Evolutionary conservation across 1,139 yeast genomes (phyloP).

Genomic region (Scheffersomyces titani): DNA sequence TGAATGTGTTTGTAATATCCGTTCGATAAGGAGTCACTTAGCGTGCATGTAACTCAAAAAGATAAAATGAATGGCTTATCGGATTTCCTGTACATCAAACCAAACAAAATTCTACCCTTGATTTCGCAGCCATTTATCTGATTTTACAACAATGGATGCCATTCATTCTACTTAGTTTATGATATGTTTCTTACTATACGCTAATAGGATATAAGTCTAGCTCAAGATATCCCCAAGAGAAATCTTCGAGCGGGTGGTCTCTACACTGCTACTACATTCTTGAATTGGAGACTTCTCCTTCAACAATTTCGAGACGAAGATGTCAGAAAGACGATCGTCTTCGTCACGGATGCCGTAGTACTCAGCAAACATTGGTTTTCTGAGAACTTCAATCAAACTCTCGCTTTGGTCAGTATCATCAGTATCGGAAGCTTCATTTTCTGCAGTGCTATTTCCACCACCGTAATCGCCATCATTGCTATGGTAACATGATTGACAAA

Average conservation of each 20-base stretch:
- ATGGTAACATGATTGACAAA: conserved; percentile 40
- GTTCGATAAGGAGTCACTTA: not conserved
- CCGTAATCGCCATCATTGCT: conserved; percentile 9
- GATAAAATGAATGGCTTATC: not conserved
- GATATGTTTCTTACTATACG: not conserved
- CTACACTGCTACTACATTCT: conserved; percentile 2
- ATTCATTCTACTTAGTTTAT: not conserved
- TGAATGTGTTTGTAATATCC: not conserved
- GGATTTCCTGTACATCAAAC: not conserved
- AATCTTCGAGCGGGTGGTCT: conserved; percentile 19
- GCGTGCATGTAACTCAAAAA: not conserved
- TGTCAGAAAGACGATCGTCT: conserved; percentile 24
- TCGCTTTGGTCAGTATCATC: conserved; percentile 11
- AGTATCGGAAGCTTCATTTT: not conserved
- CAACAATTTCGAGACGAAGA: conserved; percentile 6
- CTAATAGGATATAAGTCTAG: conserved; percentile 3
- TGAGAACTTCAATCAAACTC: conserved; percentile 22
- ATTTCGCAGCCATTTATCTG: not conserved
- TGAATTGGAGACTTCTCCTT: not conserved
- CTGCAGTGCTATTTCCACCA: conserved; percentile 4
- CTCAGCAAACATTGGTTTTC: conserved; percentile 34
- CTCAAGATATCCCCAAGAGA: conserved; percentile 28
- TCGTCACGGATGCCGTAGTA: conserved; percentile 33
- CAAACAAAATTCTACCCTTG: not conserved
- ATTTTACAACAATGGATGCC: not conserved